phyloP scores from a whole-genome alignment of 2,329 filamentous ascomycete species.

The Phoma sp. region DNA sequence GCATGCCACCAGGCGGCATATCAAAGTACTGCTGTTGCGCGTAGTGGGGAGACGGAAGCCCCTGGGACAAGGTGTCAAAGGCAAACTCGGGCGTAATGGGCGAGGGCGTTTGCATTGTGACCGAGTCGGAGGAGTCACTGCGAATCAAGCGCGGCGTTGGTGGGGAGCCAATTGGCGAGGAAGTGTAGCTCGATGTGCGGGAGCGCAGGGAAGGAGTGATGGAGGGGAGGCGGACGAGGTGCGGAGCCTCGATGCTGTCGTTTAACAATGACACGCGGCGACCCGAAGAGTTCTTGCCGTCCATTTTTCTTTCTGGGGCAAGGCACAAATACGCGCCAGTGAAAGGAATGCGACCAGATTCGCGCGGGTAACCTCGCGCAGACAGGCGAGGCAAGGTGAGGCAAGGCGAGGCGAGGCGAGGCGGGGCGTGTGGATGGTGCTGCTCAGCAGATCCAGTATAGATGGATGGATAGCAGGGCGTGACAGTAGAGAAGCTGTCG shows the following conservation, averaged over 20 bases:
- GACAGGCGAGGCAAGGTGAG: slow-evolving; percentile 28
- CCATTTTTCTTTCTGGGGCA: slow-evolving; percentile 49
- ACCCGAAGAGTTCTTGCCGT: slow-evolving; percentile 59
- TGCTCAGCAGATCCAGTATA: not conserved
- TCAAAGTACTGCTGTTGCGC: slow-evolving; percentile 38
- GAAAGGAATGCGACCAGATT: slow-evolving; percentile 35
- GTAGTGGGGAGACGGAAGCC: slow-evolving; percentile 37
- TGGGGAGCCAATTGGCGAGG: slow-evolving; percentile 55
- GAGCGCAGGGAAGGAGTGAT: slow-evolving; percentile 47
- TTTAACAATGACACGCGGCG: slow-evolving; percentile 59
- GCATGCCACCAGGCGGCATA: slow-evolving; percentile 2
- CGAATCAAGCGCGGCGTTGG: slow-evolving; percentile 55
- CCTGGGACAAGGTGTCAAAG: slow-evolving; percentile 33
- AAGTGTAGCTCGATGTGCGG: slow-evolving; percentile 52
- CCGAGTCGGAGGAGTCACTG: slow-evolving; percentile 56
- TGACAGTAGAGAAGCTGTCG: not conserved
- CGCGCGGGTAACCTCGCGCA: slow-evolving; percentile 17
- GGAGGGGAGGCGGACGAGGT: slow-evolving; percentile 44
- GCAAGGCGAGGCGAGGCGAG: not conserved
- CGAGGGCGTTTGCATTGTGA: slow-evolving; percentile 52
- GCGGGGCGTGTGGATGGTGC: not conserved
- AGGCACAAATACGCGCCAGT: slow-evolving; percentile 39
- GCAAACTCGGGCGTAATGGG: slow-evolving; percentile 54
- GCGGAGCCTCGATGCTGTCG: slow-evolving; percentile 49
- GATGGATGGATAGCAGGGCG: not conserved